Percentiles rank a stretch among this genome's conserved stretches.
Conservation (phyloP, 345 rosid genomes). For the Populus euphratica region DNA sequence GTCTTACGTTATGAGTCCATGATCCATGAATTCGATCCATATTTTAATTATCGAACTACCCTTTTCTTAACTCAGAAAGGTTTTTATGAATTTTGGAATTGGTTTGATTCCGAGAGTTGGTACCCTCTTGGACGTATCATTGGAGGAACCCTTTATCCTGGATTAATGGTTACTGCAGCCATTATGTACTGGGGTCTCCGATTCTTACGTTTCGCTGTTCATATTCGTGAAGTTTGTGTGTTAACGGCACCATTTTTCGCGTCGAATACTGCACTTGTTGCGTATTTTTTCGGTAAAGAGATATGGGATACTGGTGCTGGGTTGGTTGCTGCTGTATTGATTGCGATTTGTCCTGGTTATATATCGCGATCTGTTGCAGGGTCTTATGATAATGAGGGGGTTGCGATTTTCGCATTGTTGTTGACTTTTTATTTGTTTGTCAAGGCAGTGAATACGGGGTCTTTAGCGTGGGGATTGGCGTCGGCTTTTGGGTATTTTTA, state of each 20-base stretch:
- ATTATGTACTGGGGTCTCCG: slow-evolving; percentile 63
- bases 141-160: slow-evolving; percentile 94
- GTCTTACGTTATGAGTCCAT: slow-evolving; percentile 95
- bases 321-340: slow-evolving; percentile 81
- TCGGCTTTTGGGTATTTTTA: slow-evolving; percentile 97
- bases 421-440: slow-evolving; percentile 86
- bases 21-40: slow-evolving; percentile 99
- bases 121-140: slow-evolving; percentile 96
- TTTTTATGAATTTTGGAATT: slow-evolving; percentile 97
- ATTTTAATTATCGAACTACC: slow-evolving; percentile 90
- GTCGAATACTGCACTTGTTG: slow-evolving; percentile 85
- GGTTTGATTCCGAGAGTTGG: slow-evolving; percentile 98
- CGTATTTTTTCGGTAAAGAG: slow-evolving; percentile 96
- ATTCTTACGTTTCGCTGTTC: slow-evolving; percentile 74
- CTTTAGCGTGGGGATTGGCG: slow-evolving; percentile 78
- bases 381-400: slow-evolving; percentile 92
- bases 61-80: slow-evolving; percentile 78
- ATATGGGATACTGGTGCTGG: slow-evolving; percentile 97
- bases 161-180: slow-evolving; percentile 92
- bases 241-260: slow-evolving; percentile 96
- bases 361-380: slow-evolving; percentile 96
- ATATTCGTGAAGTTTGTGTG: slow-evolving; percentile 96
- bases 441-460: slow-evolving; percentile 91
- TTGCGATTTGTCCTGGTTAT: slow-evolving; percentile 96
- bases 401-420: slow-evolving; percentile 84